Conservation (phyloP, 139 green algal species). For the Chlamydomonas eustigma region DNA sequence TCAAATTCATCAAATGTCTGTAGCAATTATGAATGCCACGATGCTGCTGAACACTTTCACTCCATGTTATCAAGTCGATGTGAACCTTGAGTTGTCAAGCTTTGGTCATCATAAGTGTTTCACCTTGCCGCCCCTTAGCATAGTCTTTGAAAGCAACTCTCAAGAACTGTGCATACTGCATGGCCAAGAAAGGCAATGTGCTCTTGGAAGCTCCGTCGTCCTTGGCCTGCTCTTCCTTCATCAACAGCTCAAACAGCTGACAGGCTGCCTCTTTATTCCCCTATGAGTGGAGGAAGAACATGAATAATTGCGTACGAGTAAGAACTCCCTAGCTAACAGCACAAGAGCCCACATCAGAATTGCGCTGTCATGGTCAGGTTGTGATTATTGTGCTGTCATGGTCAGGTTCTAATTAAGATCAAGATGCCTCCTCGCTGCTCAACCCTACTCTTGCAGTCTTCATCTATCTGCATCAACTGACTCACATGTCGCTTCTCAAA, state of each 20-base stretch:
- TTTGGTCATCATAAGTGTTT: neutral
- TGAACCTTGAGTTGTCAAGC: no score
- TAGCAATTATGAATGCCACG: neutral
- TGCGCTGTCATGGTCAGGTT: neutral
- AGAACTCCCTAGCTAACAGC: neutral
- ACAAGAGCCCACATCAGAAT: neutral
- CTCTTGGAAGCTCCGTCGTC: constrained; percentile 23
- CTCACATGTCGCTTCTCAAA: constrained; percentile 63
- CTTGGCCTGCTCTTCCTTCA: constrained; percentile 45
- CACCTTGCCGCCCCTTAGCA: neutral
- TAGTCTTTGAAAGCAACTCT: constrained; percentile 20
- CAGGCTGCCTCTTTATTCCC: constrained; percentile 39
- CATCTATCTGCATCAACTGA: no score
- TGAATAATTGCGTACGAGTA: no score
- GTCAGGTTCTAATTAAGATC: no score
- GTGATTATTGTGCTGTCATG: no score
- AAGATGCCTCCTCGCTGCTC: no score
- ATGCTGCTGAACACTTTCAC: neutral
- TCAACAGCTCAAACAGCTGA: constrained; percentile 41
- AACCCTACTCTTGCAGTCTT: no score
- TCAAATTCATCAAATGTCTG: no score
- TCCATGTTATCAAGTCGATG: no score
- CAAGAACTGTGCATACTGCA: constrained; percentile 70
- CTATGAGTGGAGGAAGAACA: no score
- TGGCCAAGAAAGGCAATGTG: constrained; percentile 44